Evolutionary conservation across 169 alveolate genomes (phyloP), one percentile per base, ranked within the genome.

Genomic region (Plasmodium gaboni): DNA sequence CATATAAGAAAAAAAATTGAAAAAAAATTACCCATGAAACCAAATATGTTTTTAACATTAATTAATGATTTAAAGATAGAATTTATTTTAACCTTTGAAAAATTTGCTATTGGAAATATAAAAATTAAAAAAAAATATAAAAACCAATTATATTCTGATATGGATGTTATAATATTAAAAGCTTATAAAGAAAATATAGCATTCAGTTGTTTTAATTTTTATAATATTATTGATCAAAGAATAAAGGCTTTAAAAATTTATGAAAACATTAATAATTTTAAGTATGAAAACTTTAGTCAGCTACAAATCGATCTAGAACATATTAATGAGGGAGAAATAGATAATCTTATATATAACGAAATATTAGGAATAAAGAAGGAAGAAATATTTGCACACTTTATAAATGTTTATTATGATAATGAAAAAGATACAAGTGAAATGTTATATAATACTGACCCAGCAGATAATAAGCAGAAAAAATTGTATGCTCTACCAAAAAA

Each of bases 161-260:
- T 76, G 10, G 88, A 76, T 42, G 26, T 76, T 50, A 64, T 76
- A 22, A 38, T 76, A 76, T 50, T 76, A 67, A 76, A 76, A 76
- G 88, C 88, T 0, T 76, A 76, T 24, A 76, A 76, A 19, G 88
- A 76, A 50, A 76, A 76, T 76, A 76, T 76, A 6, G 88, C 88
- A 15, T 76, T 24, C 44, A 76, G 88, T 15, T 76, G 88, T 19
- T 76, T 63, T 64, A 76, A 59, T 26, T 76, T 76, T 51, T 76
- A 24, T 61, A 76, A 76, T n/a, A 46, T 76, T 2, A 76, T 76
- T 17, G 69, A 76, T 6, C 63, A 76, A 22, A 76, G 51, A 64
- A 76, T 76, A 57, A 76, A 38, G 1, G 48, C 63, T 9, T 38
- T 76, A 8, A 24, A 76, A 5, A 76, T 76, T 1, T 76, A 76